These are phyloP conservation scores for Tympanopsis confertula DNA, from an alignment of 2,329 filamentous ascomycete species.

Conservation along the genomic window DNA sequence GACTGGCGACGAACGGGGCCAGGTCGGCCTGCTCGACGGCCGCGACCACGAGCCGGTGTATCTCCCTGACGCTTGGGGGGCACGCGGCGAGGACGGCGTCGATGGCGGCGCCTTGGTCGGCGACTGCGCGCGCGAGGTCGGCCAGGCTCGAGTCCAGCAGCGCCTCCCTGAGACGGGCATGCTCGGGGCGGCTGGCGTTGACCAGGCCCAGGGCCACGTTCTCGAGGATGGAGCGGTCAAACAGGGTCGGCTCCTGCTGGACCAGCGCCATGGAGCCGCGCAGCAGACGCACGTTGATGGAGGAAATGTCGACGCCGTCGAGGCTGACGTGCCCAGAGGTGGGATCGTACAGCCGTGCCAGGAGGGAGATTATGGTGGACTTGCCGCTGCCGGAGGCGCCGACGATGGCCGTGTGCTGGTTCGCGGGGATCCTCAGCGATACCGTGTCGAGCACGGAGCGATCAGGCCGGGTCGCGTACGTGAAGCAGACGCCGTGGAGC, in stretches of 20 bases:
- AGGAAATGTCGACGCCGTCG: conserved; percentile 24
- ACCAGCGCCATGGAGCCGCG: conserved; percentile 40
- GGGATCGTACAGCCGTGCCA: conserved; percentile 32
- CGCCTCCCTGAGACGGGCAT: too few relatives aligned
- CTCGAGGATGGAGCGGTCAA: conserved; percentile 39
- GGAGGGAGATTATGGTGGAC: conserved; percentile 43
- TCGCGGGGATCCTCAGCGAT: conserved; percentile 61
- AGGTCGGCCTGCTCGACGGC: conserved; percentile 46
- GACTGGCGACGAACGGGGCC: conserved; percentile 39
- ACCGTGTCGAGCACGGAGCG: conserved; percentile 84
- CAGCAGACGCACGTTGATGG: conserved; percentile 35
- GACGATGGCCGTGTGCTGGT: conserved; percentile 62
- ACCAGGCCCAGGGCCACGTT: conserved; percentile 44
- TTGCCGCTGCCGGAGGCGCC: conserved; percentile 48
- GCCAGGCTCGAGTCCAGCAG: conserved; percentile 36
- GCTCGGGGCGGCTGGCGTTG: too few relatives aligned
- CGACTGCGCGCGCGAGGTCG: conserved; percentile 16
- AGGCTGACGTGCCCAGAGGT: conserved; percentile 32
- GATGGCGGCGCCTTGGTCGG: conserved; percentile 32
- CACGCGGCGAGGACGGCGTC: conserved; percentile 50
- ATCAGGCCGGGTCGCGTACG: conserved; percentile 82
- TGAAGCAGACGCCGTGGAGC: conserved; percentile 86
- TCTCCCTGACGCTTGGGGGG: too few relatives aligned
- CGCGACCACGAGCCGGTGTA: too few relatives aligned
- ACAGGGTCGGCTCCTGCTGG: conserved; percentile 42